phyloP scores from a whole-genome alignment of 2,329 filamentous ascomycete genomes.

The Ascochyta lentis region DNA sequence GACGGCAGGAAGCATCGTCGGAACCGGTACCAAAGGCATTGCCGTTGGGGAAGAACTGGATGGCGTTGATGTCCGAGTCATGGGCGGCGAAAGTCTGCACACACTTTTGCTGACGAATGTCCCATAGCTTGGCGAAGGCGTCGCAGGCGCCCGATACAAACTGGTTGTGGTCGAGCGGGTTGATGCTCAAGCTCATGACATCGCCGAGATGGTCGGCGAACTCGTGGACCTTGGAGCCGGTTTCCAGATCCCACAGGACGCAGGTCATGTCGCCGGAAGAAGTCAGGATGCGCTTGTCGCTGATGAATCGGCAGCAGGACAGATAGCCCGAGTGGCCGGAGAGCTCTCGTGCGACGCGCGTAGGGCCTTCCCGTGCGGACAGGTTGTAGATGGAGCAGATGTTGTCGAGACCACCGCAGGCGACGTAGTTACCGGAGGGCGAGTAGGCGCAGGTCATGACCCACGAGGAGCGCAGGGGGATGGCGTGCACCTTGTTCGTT shows the following conservation, averaged over 20 bases:
- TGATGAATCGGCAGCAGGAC: conserved; percentile 98
- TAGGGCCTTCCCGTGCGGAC: conserved; percentile 95
- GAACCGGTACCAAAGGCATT: conserved; percentile 98
- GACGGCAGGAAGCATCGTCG: conserved; percentile 93
- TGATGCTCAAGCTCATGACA: conserved; percentile 99
- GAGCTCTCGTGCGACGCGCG: conserved; percentile 91
- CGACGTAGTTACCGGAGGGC: conserved; percentile 96
- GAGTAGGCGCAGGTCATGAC: conserved; percentile 99
- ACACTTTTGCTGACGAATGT: conserved; percentile 96
- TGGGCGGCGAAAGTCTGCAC: conserved; percentile 98
- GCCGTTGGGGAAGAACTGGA: conserved; percentile 98
- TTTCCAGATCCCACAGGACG: conserved; percentile 99
- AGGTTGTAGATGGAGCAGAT: conserved; percentile 99
- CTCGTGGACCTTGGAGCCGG: conserved; percentile 94
- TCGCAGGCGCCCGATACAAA: conserved; percentile 99
- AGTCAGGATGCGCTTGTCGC: conserved; percentile 95
- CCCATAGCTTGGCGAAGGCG: conserved; percentile 98
- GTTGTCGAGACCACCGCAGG: conserved; percentile 97
- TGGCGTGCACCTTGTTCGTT: conserved; percentile 99
- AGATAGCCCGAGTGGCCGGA: conserved; percentile 97
- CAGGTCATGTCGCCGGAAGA: conserved; percentile 99
- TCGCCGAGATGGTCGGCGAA: conserved; percentile 98
- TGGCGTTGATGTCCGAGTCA: conserved; percentile 99
- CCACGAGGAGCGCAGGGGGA: conserved; percentile 96
- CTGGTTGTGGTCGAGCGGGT: conserved; percentile 98